Percentiles rank a stretch among this genome's conserved stretches.
phyloP scores from a whole-genome alignment of 371 early-diverging fungal species.

The Basidiobolus heterosporus region DNA sequence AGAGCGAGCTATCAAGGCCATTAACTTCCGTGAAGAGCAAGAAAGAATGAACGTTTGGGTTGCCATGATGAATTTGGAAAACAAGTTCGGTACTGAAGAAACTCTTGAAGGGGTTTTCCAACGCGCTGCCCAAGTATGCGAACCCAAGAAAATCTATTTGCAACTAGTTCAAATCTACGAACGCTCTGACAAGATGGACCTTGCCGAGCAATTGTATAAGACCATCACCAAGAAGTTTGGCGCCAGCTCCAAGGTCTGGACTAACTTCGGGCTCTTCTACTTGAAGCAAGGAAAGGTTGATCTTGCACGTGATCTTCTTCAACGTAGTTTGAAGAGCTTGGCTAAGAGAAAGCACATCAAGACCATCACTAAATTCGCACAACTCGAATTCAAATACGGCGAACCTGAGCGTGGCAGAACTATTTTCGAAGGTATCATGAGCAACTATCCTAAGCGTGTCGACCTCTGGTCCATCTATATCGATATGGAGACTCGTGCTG shows the following conservation, averaged over 20 bases:
- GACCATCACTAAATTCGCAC: conserved; percentile 76
- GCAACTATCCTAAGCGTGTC: conserved; percentile 77
- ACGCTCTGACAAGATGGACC: conserved; percentile 53
- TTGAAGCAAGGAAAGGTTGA: conserved; percentile 50
- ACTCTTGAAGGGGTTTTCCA: conserved; percentile 62
- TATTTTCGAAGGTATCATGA: conserved; percentile 83
- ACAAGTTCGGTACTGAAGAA: conserved; percentile 72
- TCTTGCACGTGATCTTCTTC: conserved; percentile 60
- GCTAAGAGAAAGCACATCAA: conserved; percentile 70
- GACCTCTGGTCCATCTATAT: conserved; percentile 91
- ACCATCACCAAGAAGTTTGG: conserved; percentile 71
- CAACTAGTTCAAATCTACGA: conserved; percentile 80
- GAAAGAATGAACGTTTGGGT: conserved; percentile 93
- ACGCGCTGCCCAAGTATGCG: conserved; percentile 61
- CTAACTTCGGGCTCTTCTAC: conserved; percentile 57
- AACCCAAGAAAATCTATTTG: conserved; percentile 73
- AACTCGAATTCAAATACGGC: conserved; percentile 84
- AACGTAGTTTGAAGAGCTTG: conserved; percentile 56
- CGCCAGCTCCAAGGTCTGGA: conserved; percentile 79
- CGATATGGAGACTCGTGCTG: conserved; percentile 79
- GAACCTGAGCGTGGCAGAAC: conserved; percentile 90
- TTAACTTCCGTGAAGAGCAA: conserved; percentile 78
- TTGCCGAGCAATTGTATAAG: conserved; percentile 56
- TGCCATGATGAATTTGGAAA: conserved; percentile 84
- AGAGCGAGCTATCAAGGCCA: conserved; percentile 84